Conservation (phyloP, 305 asterid species). For the Fraxinus latifolia region DNA sequence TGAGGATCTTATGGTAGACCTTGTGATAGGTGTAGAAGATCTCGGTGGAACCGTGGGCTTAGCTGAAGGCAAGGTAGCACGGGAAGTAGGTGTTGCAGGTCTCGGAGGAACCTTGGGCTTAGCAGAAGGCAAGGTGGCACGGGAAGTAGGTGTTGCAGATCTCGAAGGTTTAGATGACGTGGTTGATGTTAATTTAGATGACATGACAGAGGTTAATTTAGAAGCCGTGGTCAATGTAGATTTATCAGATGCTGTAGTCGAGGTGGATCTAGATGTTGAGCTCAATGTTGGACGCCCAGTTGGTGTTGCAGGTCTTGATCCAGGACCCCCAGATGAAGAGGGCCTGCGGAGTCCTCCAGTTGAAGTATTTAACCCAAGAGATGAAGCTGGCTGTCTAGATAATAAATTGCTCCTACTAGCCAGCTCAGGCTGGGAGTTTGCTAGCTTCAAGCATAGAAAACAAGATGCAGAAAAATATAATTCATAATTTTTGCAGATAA, state of each 20-base stretch:
- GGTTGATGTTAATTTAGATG: slow-evolving; percentile 44
- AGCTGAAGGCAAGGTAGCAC: slow-evolving; percentile 49
- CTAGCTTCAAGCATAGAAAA: slow-evolving; percentile 52
- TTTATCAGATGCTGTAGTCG: slow-evolving; percentile 44
- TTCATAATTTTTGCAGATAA: slow-evolving; percentile 1
- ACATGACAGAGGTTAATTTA: slow-evolving; percentile 43
- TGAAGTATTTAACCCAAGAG: slow-evolving; percentile 69
- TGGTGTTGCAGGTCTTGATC: slow-evolving; percentile 92
- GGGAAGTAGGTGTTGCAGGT: slow-evolving; percentile 41
- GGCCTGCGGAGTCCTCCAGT: slow-evolving; percentile 76
- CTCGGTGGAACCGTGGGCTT: slow-evolving; percentile 65
- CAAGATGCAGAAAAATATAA: slow-evolving; percentile 26
- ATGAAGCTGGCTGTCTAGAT: slow-evolving; percentile 53
- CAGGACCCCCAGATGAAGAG: slow-evolving; percentile 76
- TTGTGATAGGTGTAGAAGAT: slow-evolving; percentile 79
- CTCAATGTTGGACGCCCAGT: slow-evolving; percentile 72
- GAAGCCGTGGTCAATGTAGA: slow-evolving; percentile 34
- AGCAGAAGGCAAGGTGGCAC: not conserved
- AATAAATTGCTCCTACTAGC: slow-evolving; percentile 57
- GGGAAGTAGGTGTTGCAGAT: slow-evolving; percentile 2
- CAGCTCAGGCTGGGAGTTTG: slow-evolving; percentile 67
- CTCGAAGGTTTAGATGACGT: slow-evolving; percentile 62
- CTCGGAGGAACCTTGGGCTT: not conserved
- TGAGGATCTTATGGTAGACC: slow-evolving; percentile 68
- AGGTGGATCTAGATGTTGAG: slow-evolving; percentile 53